phyloP scores from a whole-genome alignment of 768 basidiomycete genomes.

The Phanerochaete sordida region DNA sequence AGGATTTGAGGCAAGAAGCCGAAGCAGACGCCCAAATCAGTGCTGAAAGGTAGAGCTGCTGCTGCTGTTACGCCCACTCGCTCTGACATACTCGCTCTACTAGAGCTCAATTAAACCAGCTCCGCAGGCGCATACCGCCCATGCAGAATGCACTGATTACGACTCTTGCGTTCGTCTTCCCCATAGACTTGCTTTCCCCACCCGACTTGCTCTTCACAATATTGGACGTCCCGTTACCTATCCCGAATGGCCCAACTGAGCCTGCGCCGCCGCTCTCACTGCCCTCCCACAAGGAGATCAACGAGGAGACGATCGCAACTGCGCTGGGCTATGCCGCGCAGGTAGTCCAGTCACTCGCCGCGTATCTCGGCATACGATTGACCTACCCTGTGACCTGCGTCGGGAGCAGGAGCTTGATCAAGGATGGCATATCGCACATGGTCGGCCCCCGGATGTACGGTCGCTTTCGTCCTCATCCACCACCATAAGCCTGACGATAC shows the following conservation, averaged over 20 bases:
- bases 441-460: slow-evolving; percentile 92
- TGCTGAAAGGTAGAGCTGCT: background rate
- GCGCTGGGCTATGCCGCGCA: slow-evolving; percentile 91
- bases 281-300: slow-evolving; percentile 63
- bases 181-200: slow-evolving; percentile 82
- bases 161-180: slow-evolving; percentile 74
- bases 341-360: slow-evolving; percentile 76
- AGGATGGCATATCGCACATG: slow-evolving; percentile 93
- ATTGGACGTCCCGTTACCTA: slow-evolving; percentile 84
- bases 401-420: slow-evolving; percentile 87
- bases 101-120: slow-evolving; percentile 46
- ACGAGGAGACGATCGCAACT: slow-evolving; percentile 83
- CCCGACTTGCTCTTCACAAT: slow-evolving; percentile 90
- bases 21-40: slow-evolving; percentile 30
- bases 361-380: slow-evolving; percentile 70
- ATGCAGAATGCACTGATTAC: slow-evolving; percentile 65
- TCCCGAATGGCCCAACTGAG: slow-evolving; percentile 68
- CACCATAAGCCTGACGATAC: background rate
- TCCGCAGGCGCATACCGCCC: slow-evolving; percentile 47
- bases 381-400: slow-evolving; percentile 89
- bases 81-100: slow-evolving; percentile 14
- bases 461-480: background rate
- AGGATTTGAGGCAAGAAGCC: slow-evolving; percentile 34
- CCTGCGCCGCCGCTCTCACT: slow-evolving; percentile 81
- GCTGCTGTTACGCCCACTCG: background rate